phyloP scores from a whole-genome alignment of 2,329 filamentous ascomycete species.

The Pseudocercospora vitis region DNA sequence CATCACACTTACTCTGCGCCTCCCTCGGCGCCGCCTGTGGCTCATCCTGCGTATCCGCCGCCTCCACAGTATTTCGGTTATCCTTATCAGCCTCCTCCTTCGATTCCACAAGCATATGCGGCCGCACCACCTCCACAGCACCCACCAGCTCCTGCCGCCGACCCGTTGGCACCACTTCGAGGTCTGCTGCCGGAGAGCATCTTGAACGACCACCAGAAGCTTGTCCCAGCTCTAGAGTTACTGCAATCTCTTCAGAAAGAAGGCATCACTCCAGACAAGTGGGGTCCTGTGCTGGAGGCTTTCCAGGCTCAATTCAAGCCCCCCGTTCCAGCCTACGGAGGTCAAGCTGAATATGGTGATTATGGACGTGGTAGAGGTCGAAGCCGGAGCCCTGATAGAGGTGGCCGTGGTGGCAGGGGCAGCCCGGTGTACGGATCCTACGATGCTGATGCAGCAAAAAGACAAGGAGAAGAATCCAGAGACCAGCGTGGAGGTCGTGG shows the following conservation, averaged over 20 bases:
- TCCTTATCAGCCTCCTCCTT: slow-evolving; percentile 37
- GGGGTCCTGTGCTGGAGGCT: slow-evolving; percentile 58
- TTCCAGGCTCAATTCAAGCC: slow-evolving; percentile 41
- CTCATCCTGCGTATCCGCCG: slow-evolving; percentile 22
- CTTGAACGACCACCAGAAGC: slow-evolving; percentile 45
- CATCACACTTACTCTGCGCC: slow-evolving; percentile 23
- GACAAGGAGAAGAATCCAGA: slow-evolving; percentile 22
- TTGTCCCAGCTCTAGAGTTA: slow-evolving; percentile 71
- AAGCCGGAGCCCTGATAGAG: slow-evolving; percentile 67
- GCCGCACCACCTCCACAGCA: slow-evolving; percentile 62
- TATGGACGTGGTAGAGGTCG: slow-evolving; percentile 64
- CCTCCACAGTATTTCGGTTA: slow-evolving; percentile 28
- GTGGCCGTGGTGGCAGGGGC: slow-evolving; percentile 57
- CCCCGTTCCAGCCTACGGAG: slow-evolving; percentile 17
- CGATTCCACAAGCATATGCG: slow-evolving; percentile 38
- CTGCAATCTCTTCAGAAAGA: slow-evolving; percentile 74
- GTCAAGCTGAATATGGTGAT: slow-evolving; percentile 24
- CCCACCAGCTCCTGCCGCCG: slow-evolving; percentile 34
- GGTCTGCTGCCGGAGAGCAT: slow-evolving; percentile 41
- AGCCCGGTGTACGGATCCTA: slow-evolving; percentile 72
- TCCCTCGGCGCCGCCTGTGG: slow-evolving; percentile 21
- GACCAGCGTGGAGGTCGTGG: slow-evolving; percentile 50
- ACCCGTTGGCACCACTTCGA: slow-evolving; percentile 34
- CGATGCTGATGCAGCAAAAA: slow-evolving; percentile 48
- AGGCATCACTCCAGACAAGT: slow-evolving; percentile 75